Evolutionary conservation across 179 eudicot species (phyloP).

Genomic region (Silene vulgaris): DNA sequence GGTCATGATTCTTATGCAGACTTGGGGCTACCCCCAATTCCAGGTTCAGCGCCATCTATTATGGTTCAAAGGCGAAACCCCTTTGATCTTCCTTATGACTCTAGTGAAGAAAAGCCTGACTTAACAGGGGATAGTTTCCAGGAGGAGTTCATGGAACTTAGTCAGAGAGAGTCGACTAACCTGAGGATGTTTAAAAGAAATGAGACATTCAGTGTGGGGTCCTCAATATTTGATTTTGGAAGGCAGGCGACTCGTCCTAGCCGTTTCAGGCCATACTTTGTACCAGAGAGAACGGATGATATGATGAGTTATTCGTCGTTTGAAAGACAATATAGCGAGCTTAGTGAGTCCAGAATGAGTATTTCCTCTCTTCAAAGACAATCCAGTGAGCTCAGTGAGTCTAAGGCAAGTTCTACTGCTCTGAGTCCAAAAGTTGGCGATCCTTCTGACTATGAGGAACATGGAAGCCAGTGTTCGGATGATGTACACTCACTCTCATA

Average conservation of each 20-base stretch:
- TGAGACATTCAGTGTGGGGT: constrained; percentile 70
- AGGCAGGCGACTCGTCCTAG: constrained; percentile 31
- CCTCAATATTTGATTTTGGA: constrained; percentile 56
- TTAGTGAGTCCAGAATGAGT: constrained; percentile 67
- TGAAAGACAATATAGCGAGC: constrained; percentile 61
- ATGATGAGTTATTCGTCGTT: constrained; percentile 55
- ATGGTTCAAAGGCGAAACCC: constrained; percentile 54
- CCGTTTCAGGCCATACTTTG: constrained; percentile 68
- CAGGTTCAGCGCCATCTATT: constrained; percentile 82
- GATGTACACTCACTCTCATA: constrained; percentile 32
- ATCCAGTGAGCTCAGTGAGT: constrained; percentile 68
- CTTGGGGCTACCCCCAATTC: constrained; percentile 67
- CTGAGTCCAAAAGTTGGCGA: constrained; percentile 31
- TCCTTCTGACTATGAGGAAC: constrained; percentile 43
- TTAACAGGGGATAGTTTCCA: constrained; percentile 60
- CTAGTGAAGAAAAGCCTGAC: constrained; percentile 87
- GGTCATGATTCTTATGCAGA: constrained; percentile 48
- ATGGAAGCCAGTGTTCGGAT: constrained; percentile 60
- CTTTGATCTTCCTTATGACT: constrained; percentile 85
- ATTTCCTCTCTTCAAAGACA: constrained; percentile 52
- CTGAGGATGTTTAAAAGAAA: constrained; percentile 63
- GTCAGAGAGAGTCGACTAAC: constrained; percentile 45
- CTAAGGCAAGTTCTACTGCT: constrained; percentile 62
- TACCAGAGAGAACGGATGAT: constrained; percentile 57
- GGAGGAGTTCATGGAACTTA: constrained; percentile 48